A percentile compares a stretch with the other conserved stretches of the same genome.
Evolutionary conservation across 163 green algal genomes (phyloP).

Genomic region (Prototheca cutis): DNA sequence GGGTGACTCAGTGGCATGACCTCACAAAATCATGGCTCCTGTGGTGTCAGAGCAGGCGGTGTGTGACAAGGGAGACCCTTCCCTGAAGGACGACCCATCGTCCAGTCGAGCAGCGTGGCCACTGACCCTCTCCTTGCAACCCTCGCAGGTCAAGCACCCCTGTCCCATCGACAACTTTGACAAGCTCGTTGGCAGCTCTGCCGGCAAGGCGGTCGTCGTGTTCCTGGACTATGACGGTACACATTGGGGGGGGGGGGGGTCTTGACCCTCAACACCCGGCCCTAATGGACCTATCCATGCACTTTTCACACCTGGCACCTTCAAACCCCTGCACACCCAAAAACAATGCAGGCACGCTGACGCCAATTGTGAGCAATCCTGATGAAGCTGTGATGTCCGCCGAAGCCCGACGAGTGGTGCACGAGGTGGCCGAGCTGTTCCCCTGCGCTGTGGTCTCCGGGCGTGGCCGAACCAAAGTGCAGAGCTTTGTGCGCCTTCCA

Average conservation of each 20-base stretch:
- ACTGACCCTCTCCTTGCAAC: too few relatives aligned
- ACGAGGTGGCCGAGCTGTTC: conserved; percentile 66
- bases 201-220: conserved; percentile 61
- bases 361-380: conserved; percentile 90
- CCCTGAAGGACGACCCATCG: too few relatives aligned
- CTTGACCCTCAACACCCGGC: too few relatives aligned
- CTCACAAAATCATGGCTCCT: too few relatives aligned
- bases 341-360: conserved; percentile 85
- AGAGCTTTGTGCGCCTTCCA: conserved; percentile 82
- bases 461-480: conserved; percentile 82
- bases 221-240: conserved; percentile 96
- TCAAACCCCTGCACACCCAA: too few relatives aligned
- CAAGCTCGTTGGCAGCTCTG: conserved; percentile 27
- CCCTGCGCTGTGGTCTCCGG: conserved; percentile 92
- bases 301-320: too few relatives aligned
- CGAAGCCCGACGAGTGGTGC: conserved; percentile 72
- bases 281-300: too few relatives aligned
- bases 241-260: not conserved
- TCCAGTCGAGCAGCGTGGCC: too few relatives aligned
- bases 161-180: conserved; percentile 52
- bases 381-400: conserved; percentile 75
- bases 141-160: conserved; percentile 45
- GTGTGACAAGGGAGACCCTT: too few relatives aligned
- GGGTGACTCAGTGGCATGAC: too few relatives aligned
- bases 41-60: too few relatives aligned